Evolutionary conservation across 345 rosid species (phyloP), one percentile per base, ranked within the genome.

Genomic region (Geranium brycei): DNA sequence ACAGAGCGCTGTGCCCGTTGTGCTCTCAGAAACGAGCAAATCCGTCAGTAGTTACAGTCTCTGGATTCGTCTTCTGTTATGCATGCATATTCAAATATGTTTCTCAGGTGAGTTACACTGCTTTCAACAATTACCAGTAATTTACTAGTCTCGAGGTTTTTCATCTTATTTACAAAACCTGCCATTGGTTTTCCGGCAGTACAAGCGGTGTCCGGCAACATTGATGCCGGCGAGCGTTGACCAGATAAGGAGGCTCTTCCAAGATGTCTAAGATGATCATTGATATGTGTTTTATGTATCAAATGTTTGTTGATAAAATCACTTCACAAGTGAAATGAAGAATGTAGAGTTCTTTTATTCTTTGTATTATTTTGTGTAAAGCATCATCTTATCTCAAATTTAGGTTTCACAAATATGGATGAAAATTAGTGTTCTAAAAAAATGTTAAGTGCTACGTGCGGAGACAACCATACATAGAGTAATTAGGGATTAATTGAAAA

Each of bases 1-100:
- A 93, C 79, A 82, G 84, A 79, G 77, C 88, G 35, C 70, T 87
- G 66, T 93, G 99, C 65, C 96, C 99, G 13, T 76, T 90, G 71
- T 93, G 99, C 81, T 77, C 91, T 35, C 96, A 91, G 79, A 90
- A 87, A 78, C 96, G 95, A 51, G 96, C 86, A 65, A 93, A 93
- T 71, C 97, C 97, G 32, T 90, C 99, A 17, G 96, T 81, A 51
- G 95, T 93, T 64, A 90, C 92, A 14, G 81, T 82, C 70, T 93
- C 97, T 0, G 99, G 99, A 61, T 93, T 93, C 75, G 99, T 93
- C 65, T 88, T 82, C 87, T 93, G 97, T 71, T 93, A 93, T 68
- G 74, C 97, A 63, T 90, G 99, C 83, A 80, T 93, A 62, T 91
- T 88, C 79, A 93, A 93, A 80, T 93, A 90, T 64, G 73, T 88